Evolutionary conservation across 345 rosid species (phyloP), one percentile per base, ranked within the genome.

Genomic region (Gynandropsis gynandra): DNA sequence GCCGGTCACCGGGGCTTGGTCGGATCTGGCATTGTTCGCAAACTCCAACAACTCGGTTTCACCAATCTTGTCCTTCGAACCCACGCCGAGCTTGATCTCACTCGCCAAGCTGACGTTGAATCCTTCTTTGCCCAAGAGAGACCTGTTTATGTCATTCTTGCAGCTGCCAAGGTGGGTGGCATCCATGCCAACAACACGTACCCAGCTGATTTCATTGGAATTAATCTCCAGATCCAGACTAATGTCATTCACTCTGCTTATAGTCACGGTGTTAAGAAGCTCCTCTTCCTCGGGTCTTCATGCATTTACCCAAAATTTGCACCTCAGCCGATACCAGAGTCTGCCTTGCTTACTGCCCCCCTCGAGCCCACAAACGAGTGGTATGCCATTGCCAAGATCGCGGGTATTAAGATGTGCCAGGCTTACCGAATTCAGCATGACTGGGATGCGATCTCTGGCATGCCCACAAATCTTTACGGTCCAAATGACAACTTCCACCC

Each of bases 401-500:
- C 90, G 0, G 98, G 98, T 5, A 92, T 92, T 42, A 92, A 87
- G 59, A 92, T 81, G 89, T 92, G 98, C 35, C 98, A 92, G 35
- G 97, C 97, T 0, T 92, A 82, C 63, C 58, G 93, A 24, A 64
- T 85, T 43, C 98, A 92, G 58, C 77, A 85, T 51, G 40, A 61
- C 0, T 87, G 85, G 86, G 80, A 85, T 49, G 93, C 97, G 0
- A 85, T 87, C 33, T 92, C 97, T 0, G 97, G 79, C 1, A 87
- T 92, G 98, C 98, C 98, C 1, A 92, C 98, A 0, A 92, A 92
- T 44, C 62, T 92, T 11, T 92, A 92, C 5, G 98, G 97, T n/a
- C 97, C 74, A 0, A 67, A 80, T 14, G 98, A 92, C 47, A 92
- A 92, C 15, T 87, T 87, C 59, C 98, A 92, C 46, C 97, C 90